Conservation (phyloP, 139 green algal genomes). For the Volvox reticuliferus region DNA sequence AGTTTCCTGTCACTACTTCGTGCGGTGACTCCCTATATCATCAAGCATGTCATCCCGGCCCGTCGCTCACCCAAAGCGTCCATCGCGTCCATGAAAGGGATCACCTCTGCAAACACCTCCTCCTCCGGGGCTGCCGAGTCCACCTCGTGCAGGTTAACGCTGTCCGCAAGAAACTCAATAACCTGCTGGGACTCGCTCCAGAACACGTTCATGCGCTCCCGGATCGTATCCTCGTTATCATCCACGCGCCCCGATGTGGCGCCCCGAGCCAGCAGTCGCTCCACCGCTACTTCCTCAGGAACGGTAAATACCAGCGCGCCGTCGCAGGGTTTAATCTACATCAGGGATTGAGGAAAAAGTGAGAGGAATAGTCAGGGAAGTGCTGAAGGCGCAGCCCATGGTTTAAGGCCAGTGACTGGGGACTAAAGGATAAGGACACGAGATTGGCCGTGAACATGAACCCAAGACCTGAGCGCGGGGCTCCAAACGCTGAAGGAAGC, state of each 20-base stretch:
- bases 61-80: conserved; percentile 32
- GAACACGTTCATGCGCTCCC: conserved; percentile 72
- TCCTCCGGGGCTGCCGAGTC: conserved; percentile 41
- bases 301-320: conserved; percentile 50
- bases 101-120: conserved; percentile 51
- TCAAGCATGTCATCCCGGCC: too few species aligned
- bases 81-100: conserved; percentile 54
- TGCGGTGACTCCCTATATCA: too few species aligned
- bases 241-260: conserved; percentile 73
- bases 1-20: too few species aligned
- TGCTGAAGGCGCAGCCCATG: background rate
- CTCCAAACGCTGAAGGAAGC: too few species aligned
- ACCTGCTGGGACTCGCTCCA: conserved; percentile 58
- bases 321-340: conserved; percentile 40
- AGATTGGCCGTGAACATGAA: too few species aligned
- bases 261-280: conserved; percentile 69
- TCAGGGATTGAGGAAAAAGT: background rate
- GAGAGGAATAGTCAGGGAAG: background rate
- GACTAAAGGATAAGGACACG: too few species aligned
- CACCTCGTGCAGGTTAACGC: conserved; percentile 50
- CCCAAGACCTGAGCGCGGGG: too few species aligned
- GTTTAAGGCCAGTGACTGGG: too few species aligned
- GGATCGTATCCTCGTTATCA: conserved; percentile 82
- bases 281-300: conserved; percentile 66
- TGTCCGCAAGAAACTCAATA: conserved; percentile 52